Conservation (phyloP, 768 basidiomycete genomes). For the Lenzites betulinus region DNA sequence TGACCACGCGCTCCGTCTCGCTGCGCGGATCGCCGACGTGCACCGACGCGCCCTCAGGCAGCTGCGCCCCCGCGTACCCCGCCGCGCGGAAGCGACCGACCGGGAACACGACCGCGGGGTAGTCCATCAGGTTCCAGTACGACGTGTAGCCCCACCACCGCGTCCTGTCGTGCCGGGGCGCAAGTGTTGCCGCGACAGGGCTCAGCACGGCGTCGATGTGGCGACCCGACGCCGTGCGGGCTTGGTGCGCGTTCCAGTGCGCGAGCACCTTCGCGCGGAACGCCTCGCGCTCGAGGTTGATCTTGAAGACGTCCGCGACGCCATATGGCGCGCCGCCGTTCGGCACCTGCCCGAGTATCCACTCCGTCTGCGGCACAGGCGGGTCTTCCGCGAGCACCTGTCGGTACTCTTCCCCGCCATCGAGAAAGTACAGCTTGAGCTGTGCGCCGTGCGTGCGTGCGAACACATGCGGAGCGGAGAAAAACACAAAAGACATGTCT, state of each 20-base stretch:
- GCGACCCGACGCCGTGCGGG: constrained; percentile 43
- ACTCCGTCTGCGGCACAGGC: constrained; percentile 44
- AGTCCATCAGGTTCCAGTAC: constrained; percentile 56
- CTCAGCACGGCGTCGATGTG: constrained; percentile 50
- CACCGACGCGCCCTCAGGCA: constrained; percentile 13
- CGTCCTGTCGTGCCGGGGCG: constrained; percentile 49
- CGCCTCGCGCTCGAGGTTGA: constrained; percentile 46
- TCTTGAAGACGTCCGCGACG: constrained; percentile 45
- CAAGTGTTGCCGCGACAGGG: constrained; percentile 49
- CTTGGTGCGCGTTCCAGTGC: constrained; percentile 47
- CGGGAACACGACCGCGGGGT: constrained; percentile 50
- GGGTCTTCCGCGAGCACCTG: constrained; percentile 40
- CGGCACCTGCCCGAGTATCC: constrained; percentile 45
- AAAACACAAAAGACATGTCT: no score
- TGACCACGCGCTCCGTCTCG: constrained; percentile 38
- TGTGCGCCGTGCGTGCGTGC: not conserved
- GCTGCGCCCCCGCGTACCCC: constrained; percentile 20
- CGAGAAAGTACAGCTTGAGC: constrained; percentile 48
- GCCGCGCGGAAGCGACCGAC: constrained; percentile 39
- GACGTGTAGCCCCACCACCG: constrained; percentile 54
- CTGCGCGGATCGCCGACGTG: constrained; percentile 34
- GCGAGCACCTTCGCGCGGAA: constrained; percentile 43
- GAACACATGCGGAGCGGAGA: no score
- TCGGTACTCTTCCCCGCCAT: constrained; percentile 49
- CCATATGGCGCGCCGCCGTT: constrained; percentile 39